These are phyloP conservation scores for Selaginella tamariscina DNA, from an alignment of 75 land plant genomes.

Conservation along the genomic window DNA sequence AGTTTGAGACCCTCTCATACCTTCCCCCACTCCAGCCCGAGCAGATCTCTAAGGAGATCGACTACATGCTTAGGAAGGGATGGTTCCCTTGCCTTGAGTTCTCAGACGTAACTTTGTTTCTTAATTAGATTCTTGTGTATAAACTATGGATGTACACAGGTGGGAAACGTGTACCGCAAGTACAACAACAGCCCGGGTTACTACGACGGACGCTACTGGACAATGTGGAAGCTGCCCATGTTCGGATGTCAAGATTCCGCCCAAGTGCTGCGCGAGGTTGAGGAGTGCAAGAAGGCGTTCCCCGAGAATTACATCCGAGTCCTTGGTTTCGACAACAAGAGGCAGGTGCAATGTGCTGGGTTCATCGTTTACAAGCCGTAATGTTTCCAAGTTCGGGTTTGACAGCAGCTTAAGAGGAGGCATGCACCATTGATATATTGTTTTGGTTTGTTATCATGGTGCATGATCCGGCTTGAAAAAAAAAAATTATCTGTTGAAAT, in stretches of 20 bases:
- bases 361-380: constrained; percentile 34
- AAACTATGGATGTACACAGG: not conserved
- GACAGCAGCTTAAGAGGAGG: too few species aligned
- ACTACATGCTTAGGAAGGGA: constrained; percentile 32
- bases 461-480: too few species aligned
- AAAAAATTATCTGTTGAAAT: too few species aligned
- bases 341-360: constrained; percentile 66
- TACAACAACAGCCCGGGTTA: constrained; percentile 26
- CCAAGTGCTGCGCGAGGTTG: constrained; percentile 43
- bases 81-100: constrained; percentile 68
- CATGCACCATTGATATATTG: too few species aligned
- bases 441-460: too few species aligned
- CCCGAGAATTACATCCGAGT: constrained; percentile 40
- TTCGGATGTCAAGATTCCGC: constrained; percentile 65
- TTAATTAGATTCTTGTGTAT: not conserved
- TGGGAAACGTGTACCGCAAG: not conserved
- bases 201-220: constrained; percentile 81
- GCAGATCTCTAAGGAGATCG: constrained; percentile 44
- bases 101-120: constrained; percentile 23
- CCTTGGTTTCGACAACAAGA: constrained; percentile 62
- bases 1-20: constrained; percentile 67
- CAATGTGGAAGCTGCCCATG: constrained; percentile 89
- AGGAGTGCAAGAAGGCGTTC: constrained; percentile 45
- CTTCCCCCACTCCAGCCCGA: constrained; percentile 47
- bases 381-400: too few species aligned